Percentiles rank a stretch among this genome's conserved stretches.
Evolutionary conservation across 306 rosid species (phyloP).

Genomic region (Cicer yamashitae): DNA sequence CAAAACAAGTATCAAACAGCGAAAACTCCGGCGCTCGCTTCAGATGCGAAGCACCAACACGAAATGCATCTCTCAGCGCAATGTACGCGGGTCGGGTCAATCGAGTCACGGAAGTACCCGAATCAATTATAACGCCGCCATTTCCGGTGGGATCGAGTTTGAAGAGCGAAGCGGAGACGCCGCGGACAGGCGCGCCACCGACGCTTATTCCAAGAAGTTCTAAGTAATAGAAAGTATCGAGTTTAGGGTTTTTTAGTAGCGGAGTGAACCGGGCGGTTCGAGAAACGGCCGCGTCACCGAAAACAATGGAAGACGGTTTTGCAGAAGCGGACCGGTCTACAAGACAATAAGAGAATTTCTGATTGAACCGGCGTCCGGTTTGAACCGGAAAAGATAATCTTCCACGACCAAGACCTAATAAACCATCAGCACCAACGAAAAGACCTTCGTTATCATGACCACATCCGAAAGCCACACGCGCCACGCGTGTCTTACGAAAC

Average conservation of each 20-base stretch:
- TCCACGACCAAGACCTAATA: conserved; percentile 87
- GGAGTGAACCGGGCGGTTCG: conserved; percentile 88
- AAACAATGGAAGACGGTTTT: conserved; percentile 71
- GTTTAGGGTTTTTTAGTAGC: conserved; percentile 65
- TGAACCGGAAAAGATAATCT: conserved; percentile 77
- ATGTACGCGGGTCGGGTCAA: conserved; percentile 74
- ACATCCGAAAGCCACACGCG: conserved; percentile 79
- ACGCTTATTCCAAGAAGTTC: conserved; percentile 81
- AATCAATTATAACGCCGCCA: conserved; percentile 91
- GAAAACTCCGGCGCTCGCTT: conserved; percentile 84
- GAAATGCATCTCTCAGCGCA: conserved; percentile 71
- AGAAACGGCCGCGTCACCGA: conserved; percentile 81
- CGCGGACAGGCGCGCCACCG: conserved; percentile 72
- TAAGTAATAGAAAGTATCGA: conserved; percentile 85
- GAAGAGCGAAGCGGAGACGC: conserved; percentile 67
- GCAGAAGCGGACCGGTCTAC: conserved; percentile 91
- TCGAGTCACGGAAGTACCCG: conserved; percentile 92
- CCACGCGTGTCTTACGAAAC: conserved; percentile 65
- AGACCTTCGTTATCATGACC: conserved; percentile 91
- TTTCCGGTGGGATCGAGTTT: conserved; percentile 69
- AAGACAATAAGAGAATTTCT: conserved; percentile 86
- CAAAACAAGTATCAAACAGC: conserved; percentile 85
- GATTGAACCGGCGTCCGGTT: conserved; percentile 68
- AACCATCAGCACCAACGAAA: conserved; percentile 92
- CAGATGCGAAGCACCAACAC: conserved; percentile 59